These are phyloP conservation scores for Spathaspora girioi DNA, from an alignment of 805 yeast genomes.

Conservation along the genomic window DNA sequence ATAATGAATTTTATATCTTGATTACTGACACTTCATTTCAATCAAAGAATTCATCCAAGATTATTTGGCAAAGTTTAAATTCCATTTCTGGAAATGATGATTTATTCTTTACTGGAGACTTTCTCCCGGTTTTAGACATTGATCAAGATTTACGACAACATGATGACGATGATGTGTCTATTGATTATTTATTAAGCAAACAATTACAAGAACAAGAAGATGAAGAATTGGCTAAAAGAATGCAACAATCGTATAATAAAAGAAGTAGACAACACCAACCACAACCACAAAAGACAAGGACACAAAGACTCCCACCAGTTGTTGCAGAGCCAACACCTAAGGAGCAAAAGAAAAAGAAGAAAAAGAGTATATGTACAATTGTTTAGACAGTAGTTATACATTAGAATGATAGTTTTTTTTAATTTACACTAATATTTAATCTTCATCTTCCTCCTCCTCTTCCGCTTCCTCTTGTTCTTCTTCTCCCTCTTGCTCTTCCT, in stretches of 20 bases:
- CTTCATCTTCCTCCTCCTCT: no score
- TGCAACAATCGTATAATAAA: constrained; percentile 29
- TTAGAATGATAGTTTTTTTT: no score
- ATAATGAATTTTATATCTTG: constrained; percentile 52
- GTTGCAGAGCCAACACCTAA: neutral
- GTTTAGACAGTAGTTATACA: constrained; percentile 4
- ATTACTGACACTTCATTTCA: constrained; percentile 74
- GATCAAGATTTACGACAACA: constrained; percentile 6
- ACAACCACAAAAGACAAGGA: neutral
- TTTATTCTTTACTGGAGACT: constrained; percentile 63
- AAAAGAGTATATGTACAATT: constrained; percentile 19
- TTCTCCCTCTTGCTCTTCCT: constrained; percentile 15
- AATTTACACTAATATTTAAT: neutral
- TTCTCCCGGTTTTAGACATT: constrained; percentile 42
- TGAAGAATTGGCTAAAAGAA: constrained; percentile 41
- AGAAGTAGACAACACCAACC: constrained; percentile 2
- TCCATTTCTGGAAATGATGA: constrained; percentile 70
- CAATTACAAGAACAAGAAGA: constrained; percentile 59
- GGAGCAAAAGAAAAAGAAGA: constrained; percentile 11
- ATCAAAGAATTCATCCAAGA: constrained; percentile 24
- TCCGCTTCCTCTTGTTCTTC: constrained; percentile 4
- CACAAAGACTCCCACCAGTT: neutral
- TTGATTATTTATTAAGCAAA: constrained; percentile 35
- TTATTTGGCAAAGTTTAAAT: constrained; percentile 80
- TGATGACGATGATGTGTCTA: constrained; percentile 10